phyloP scores from a whole-genome alignment of 202 grass and related monocot species.

The Miscanthus sacchariflorus region DNA sequence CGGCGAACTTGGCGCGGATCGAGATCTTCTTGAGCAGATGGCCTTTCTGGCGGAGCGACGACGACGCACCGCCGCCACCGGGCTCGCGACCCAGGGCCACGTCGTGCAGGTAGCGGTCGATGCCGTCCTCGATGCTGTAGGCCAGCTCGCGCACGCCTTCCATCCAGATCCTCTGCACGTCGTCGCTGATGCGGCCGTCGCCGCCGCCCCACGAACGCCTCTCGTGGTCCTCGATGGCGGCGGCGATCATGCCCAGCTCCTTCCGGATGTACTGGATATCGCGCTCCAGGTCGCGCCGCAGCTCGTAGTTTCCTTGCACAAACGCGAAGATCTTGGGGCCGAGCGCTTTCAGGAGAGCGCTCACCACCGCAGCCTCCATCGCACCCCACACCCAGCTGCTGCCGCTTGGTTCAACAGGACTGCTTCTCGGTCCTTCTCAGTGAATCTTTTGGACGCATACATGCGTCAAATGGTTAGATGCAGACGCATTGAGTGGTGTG shows the following conservation, averaged over 20 bases:
- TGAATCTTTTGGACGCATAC: no score
- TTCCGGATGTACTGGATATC: not conserved
- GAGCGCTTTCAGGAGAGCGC: not conserved
- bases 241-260: constrained; percentile 4
- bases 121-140: constrained; percentile 21
- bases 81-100: not conserved
- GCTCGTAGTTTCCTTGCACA: not conserved
- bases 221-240: not conserved
- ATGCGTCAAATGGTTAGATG: no score
- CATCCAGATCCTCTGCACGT: constrained; percentile 23
- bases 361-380: constrained; percentile 26
- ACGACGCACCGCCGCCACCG: not conserved
- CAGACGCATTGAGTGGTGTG: no score
- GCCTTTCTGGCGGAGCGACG: not conserved
- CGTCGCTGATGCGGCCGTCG: not conserved
- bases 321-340: constrained; percentile 2
- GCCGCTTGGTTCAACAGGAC: not conserved
- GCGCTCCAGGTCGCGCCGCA: not conserved
- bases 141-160: constrained; percentile 20
- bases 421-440: no score
- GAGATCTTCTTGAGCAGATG: not conserved
- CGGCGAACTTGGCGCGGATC: constrained; percentile 10
- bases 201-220: not conserved
- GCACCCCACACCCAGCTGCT: not conserved
- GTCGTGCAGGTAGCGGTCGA: constrained; percentile 8